Evolutionary conservation across 148 eudicot species (phyloP).

Genomic region (Diospyros kaki): DNA sequence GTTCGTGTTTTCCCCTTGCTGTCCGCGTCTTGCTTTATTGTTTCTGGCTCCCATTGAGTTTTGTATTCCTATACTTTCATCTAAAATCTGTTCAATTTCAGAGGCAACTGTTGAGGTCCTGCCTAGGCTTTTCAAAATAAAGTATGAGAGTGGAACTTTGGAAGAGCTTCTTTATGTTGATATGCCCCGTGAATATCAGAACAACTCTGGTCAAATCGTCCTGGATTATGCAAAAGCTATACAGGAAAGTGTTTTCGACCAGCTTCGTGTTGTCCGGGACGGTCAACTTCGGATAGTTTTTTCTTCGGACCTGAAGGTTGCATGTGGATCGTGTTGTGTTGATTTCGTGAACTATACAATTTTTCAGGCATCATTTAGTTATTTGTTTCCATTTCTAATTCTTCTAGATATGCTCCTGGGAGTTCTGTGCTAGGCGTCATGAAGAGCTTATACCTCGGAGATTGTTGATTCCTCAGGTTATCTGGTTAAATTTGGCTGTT

Average conservation of each 20-base stretch:
- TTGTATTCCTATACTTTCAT: neutral
- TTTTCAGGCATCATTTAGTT: slow-evolving; percentile 1
- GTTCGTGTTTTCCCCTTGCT: neutral
- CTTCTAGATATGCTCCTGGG: slow-evolving; percentile 92
- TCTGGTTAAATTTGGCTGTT: neutral
- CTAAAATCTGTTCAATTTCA: slow-evolving; percentile 24
- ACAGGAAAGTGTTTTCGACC: slow-evolving; percentile 91
- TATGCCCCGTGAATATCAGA: slow-evolving; percentile 89
- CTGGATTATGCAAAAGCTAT: slow-evolving; percentile 92
- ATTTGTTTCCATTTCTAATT: neutral
- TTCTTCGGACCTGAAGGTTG: slow-evolving; percentile 87
- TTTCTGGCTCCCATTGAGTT: neutral
- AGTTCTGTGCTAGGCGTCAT: slow-evolving; percentile 92
- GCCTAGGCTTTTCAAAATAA: slow-evolving; percentile 91
- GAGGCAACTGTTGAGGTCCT: slow-evolving; percentile 98
- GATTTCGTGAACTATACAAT: slow-evolving; percentile 2
- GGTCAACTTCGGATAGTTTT: slow-evolving; percentile 93
- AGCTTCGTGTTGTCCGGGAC: slow-evolving; percentile 95
- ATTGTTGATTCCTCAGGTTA: slow-evolving; percentile 86
- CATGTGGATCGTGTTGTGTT: slow-evolving; percentile 12
- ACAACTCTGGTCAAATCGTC: slow-evolving; percentile 83
- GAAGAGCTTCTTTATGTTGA: slow-evolving; percentile 92
- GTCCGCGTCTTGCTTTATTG: no score
- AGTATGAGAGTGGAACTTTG: slow-evolving; percentile 88
- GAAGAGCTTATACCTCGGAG: slow-evolving; percentile 94